Evolutionary conservation across 2,329 filamentous ascomycete genomes (phyloP), one percentile per base, ranked within the genome.

Genomic region (Colletotrichum plurivorum): DNA sequence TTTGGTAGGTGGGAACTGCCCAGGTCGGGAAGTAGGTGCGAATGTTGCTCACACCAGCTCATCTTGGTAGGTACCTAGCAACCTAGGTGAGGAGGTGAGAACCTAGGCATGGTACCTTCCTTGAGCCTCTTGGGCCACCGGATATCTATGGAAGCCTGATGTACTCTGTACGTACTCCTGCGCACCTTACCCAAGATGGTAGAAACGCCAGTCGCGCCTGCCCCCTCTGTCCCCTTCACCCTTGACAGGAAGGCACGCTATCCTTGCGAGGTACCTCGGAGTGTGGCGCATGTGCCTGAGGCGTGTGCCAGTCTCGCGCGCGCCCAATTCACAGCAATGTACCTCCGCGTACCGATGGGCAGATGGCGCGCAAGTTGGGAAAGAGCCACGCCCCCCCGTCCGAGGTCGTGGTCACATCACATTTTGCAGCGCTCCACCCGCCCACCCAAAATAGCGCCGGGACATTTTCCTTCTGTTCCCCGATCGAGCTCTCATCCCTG

Each of bases 401-500:
- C 49, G 22, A 52, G 43, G 43, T 48, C 45, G 45, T 25, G 22
- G 18, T 18, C 18, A 16, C 45, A 18, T 46, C 18, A 16, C 46
- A 49, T 49, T 49, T 49, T 18, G 12, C 46, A 15, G 18, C 3
- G 22, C 60, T 41, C 52, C 60, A 68, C 59, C 59, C 39, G 61
- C 49, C 54, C 65, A 54, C 65, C 66, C 41, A 54, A 65, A 65
- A 68, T 69, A 65, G 61, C 61, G 61, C 61, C 66, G 61, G 66
- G 48, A 65, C 59, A 69, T 55, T 60, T 60, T 65, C 27, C 61
- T 69, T 69, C 52, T 55, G 52, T 53, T 63, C 66, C 66, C 61
- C 61, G 66, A 65, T 65, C 66, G 61, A 60, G 66, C 54, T 69
- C 52, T 63, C 22, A 65, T 59, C 66, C 66, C 61, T 69, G 66